Base-by-base conservation (phyloP, 805 yeast genomes). In the Torulaspora indica region DNA sequence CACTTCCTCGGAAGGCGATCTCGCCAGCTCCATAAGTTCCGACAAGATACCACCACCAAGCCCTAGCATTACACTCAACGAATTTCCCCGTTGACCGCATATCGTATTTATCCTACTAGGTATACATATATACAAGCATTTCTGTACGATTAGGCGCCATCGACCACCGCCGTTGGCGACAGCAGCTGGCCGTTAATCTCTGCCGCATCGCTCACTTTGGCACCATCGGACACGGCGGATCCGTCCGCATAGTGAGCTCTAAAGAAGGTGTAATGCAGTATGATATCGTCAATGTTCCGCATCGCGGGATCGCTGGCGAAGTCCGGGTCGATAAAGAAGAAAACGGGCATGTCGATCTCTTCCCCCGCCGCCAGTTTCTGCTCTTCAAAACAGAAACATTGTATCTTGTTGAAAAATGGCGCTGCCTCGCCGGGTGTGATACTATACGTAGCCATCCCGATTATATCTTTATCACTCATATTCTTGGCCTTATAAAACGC, bases 291-390 rank as follows among this genome's bases (percentile, higher is more conserved):
- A 32, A 90, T 81, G 57, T 87, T 85, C 64, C 90, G 79, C 95
- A 93, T 87, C 27, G 79, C 74, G 4, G 98, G 97, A 61, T 90
- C 98, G 47, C 81, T 79, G 35, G 93, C 93, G 66, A 85, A 91
- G 54, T 90, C 98, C 0, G 98, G 98, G 62, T 90, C 98, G 35
- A 90, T 86, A 66, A 90, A 90, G 76, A 90, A 93, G 69, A 93
- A 93, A 7, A 93, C 87, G 0, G 98, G 98, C 98, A 93, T 93
- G 62, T 93, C 98, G 13, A 93, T 95, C 62, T 93, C 97, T 67
- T 93, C 98, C 7, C 97, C 97, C 2, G 97, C 96, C 43, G 81
- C 76, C 52, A 93, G 72, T 65, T 86, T 78, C 66, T 93, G 98
- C 64, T 93, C 98, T 70, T 93, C 98, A 60, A 93, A 93, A 62